A percentile compares a stretch with the other conserved stretches of the same genome.
Conservation (phyloP, 2,329 filamentous ascomycete species). For the Monosporascus sp. region DNA sequence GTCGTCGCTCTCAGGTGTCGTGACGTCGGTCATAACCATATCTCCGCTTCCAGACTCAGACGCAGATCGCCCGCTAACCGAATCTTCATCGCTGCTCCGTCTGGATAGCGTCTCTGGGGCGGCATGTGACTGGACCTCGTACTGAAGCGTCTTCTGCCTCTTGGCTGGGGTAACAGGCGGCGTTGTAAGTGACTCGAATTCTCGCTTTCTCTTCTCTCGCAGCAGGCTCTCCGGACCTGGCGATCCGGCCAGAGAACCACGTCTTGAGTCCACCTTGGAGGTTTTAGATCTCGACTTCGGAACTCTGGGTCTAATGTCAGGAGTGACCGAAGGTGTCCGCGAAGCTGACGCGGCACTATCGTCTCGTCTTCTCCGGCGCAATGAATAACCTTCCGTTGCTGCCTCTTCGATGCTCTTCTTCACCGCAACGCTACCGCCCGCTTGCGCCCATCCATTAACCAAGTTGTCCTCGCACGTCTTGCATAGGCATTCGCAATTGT, state of each 20-base stretch:
- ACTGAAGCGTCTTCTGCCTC: slow-evolving; percentile 34
- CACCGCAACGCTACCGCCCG: slow-evolving; percentile 40
- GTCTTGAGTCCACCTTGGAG: slow-evolving; percentile 27
- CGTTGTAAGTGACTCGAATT: slow-evolving; percentile 41
- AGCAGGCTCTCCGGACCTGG: slow-evolving; percentile 21
- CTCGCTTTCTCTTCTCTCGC: slow-evolving; percentile 37
- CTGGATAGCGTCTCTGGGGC: slow-evolving; percentile 29
- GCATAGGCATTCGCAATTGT: slow-evolving; percentile 94
- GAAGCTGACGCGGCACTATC: slow-evolving; percentile 46
- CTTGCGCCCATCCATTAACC: slow-evolving; percentile 76
- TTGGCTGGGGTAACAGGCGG: slow-evolving; percentile 54
- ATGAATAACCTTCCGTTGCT: slow-evolving; percentile 44
- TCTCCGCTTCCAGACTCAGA: slow-evolving; percentile 29
- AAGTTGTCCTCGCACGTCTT: slow-evolving; percentile 72
- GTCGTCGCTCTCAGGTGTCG: slow-evolving; percentile 45
- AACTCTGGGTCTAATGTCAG: slow-evolving; percentile 49
- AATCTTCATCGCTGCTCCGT: slow-evolving; percentile 32
- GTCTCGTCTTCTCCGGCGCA: slow-evolving; percentile 50
- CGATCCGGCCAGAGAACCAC: slow-evolving; percentile 31
- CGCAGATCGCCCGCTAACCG: slow-evolving; percentile 21
- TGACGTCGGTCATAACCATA: slow-evolving; percentile 37
- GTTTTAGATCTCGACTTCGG: slow-evolving; percentile 34
- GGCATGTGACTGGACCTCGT: slow-evolving; percentile 24
- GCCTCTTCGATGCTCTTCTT: slow-evolving; percentile 51
- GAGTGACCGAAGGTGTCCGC: slow-evolving; percentile 52